phyloP scores from a whole-genome alignment of 2,329 filamentous ascomycete genomes.

The Neocatenulostroma microsporum region DNA sequence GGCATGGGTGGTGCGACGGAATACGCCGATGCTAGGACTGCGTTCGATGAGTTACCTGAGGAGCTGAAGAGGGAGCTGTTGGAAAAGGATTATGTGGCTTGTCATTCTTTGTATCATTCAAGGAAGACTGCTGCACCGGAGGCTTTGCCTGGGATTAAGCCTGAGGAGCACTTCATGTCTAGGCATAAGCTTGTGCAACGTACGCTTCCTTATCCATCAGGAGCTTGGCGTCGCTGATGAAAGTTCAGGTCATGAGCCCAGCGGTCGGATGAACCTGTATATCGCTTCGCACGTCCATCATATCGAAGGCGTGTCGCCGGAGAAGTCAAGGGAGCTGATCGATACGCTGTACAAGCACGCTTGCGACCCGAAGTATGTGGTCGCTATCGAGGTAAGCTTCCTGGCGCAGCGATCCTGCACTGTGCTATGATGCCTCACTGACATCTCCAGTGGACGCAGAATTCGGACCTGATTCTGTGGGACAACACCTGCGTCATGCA shows the following conservation, averaged over 20 bases:
- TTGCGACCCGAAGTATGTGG: slow-evolving; percentile 41
- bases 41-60: slow-evolving; percentile 41
- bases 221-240: neutral
- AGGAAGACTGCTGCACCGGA: slow-evolving; percentile 46
- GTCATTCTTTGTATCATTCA: slow-evolving; percentile 47
- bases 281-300: slow-evolving; percentile 49
- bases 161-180: slow-evolving; percentile 30
- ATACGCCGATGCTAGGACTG: slow-evolving; percentile 48
- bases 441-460: slow-evolving; percentile 42
- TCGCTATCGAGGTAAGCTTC: slow-evolving; percentile 31
- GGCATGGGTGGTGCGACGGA: slow-evolving; percentile 45
- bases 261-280: slow-evolving; percentile 47
- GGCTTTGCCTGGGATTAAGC: slow-evolving; percentile 42
- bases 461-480: slow-evolving; percentile 50
- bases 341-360: slow-evolving; percentile 42
- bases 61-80: slow-evolving; percentile 31
- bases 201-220: neutral
- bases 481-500: slow-evolving; percentile 54
- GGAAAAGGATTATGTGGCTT: slow-evolving; percentile 39
- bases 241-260: slow-evolving; percentile 38
- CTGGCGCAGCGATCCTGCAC: too few species aligned
- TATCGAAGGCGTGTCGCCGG: slow-evolving; percentile 37
- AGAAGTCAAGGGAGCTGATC: slow-evolving; percentile 32
- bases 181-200: slow-evolving; percentile 45
- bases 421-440: too few species aligned